These are phyloP conservation scores for Quercus dentata DNA, from an alignment of 306 rosid genomes.

Conservation along the genomic window DNA sequence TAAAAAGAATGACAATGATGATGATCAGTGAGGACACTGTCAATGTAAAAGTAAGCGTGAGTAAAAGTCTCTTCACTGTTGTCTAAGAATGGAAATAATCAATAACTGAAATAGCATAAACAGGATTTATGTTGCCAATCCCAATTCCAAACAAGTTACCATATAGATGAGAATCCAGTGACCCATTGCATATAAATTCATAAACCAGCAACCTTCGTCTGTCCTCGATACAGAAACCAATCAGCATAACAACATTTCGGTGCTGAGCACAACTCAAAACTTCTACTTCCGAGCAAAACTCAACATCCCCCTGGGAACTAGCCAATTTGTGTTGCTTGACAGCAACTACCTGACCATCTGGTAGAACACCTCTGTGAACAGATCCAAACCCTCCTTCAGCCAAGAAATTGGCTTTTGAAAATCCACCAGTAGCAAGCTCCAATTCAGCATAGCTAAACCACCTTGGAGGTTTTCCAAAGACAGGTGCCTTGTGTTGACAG, in stretches of 20 bases:
- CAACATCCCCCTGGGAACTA: slow-evolving; percentile 95
- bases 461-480: slow-evolving; percentile 93
- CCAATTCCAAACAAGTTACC: slow-evolving; percentile 43
- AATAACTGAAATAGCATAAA: not conserved
- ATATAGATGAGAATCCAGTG: slow-evolving; percentile 92
- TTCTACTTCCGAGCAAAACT: slow-evolving; percentile 97
- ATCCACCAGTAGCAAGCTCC: slow-evolving; percentile 95
- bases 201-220: slow-evolving; percentile 89
- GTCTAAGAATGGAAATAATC: not conserved
- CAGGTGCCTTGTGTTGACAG: slow-evolving; percentile 99
- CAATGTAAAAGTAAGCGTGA: not conserved
- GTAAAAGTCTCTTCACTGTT: not conserved
- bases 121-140: not conserved
- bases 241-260: slow-evolving; percentile 95
- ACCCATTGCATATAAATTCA: slow-evolving; percentile 96
- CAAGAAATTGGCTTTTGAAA: slow-evolving; percentile 92
- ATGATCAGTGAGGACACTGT: not conserved
- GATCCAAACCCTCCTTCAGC: slow-evolving; percentile 99
- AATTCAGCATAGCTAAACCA: slow-evolving; percentile 93
- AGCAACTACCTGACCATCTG: slow-evolving; percentile 95
- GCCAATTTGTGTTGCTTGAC: slow-evolving; percentile 98
- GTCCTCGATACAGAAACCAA: slow-evolving; percentile 97
- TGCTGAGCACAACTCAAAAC: slow-evolving; percentile 99
- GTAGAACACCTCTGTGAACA: slow-evolving; percentile 93
- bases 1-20: not conserved